phyloP scores from a whole-genome alignment of 129 eudicot genomes.

The Mikania micrantha region DNA sequence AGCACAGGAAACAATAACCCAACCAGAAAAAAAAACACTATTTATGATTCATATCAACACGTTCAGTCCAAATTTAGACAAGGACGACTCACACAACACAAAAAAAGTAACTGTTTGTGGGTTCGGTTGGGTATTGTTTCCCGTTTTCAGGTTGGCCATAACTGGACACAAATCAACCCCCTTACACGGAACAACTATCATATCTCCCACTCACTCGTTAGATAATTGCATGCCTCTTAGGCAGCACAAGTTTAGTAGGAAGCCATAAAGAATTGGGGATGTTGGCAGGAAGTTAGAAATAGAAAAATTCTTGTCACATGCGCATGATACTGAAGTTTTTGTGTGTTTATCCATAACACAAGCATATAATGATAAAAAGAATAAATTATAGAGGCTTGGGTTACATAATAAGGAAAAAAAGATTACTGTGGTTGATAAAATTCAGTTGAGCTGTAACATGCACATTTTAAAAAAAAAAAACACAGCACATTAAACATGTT shows the following conservation, averaged over 20 bases:
- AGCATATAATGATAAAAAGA: background rate
- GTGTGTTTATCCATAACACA: background rate
- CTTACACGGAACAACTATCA: background rate
- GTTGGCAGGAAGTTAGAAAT: background rate
- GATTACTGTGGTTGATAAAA: background rate
- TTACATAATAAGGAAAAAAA: background rate
- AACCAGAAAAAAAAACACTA: background rate
- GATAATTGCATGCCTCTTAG: too few species aligned
- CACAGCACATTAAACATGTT: background rate
- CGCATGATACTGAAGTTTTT: background rate
- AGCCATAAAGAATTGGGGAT: too few species aligned
- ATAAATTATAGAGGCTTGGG: background rate
- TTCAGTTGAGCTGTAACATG: background rate
- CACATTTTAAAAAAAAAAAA: slow-evolving; percentile 4
- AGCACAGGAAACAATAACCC: too few species aligned
- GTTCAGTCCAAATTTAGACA: background rate
- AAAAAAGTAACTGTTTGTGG: background rate
- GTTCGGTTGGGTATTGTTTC: background rate
- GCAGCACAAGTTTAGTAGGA: too few species aligned
- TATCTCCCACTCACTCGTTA: background rate
- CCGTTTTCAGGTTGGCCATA: background rate
- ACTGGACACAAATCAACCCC: background rate
- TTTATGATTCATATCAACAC: background rate
- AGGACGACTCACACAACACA: background rate
- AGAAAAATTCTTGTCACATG: background rate